These are phyloP conservation scores for Ophiostoma fasciatum DNA, from an alignment of 2,329 filamentous ascomycete genomes.

Conservation along the genomic window DNA sequence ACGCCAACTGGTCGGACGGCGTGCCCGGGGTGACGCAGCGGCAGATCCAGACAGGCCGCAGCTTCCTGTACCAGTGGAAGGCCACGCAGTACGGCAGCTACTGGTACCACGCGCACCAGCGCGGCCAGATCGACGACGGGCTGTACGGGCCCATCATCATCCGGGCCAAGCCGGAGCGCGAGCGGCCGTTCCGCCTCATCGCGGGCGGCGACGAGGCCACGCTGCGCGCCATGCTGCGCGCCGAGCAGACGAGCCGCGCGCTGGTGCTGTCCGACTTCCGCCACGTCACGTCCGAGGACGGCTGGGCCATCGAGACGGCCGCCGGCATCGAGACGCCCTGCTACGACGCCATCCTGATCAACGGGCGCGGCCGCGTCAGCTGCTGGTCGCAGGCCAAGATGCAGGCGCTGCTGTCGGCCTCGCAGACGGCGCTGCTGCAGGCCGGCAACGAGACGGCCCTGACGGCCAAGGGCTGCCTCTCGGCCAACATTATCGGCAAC, in stretches of 20 bases:
- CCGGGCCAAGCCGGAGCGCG: slow-evolving; percentile 18
- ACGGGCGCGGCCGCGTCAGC: slow-evolving; percentile 42
- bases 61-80: slow-evolving; percentile 38
- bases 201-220: slow-evolving; percentile 22
- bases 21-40: slow-evolving; percentile 41
- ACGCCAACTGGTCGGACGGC: slow-evolving; percentile 46
- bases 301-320: slow-evolving; percentile 21
- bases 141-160: slow-evolving; percentile 42
- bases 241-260: slow-evolving; percentile 30
- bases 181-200: slow-evolving; percentile 36
- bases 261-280: slow-evolving; percentile 42
- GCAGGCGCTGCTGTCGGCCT: slow-evolving; percentile 19
- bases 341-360: slow-evolving; percentile 46
- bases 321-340: slow-evolving; percentile 36
- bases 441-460: slow-evolving; percentile 18
- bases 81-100: slow-evolving; percentile 42
- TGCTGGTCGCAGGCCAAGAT: slow-evolving; percentile 33
- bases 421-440: slow-evolving; percentile 18
- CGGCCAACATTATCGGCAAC: slow-evolving; percentile 24
- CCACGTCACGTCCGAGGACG: slow-evolving; percentile 30
- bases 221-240: slow-evolving; percentile 29
- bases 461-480: slow-evolving; percentile 28
- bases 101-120: slow-evolving; percentile 46
- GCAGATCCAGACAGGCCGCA: slow-evolving; percentile 30
- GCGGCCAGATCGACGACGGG: slow-evolving; percentile 43